A percentile compares a stretch with the other conserved stretches of the same genome.
Conservation (phyloP, 1,284 basidiomycete genomes). For the Rhodotorula sp. region DNA sequence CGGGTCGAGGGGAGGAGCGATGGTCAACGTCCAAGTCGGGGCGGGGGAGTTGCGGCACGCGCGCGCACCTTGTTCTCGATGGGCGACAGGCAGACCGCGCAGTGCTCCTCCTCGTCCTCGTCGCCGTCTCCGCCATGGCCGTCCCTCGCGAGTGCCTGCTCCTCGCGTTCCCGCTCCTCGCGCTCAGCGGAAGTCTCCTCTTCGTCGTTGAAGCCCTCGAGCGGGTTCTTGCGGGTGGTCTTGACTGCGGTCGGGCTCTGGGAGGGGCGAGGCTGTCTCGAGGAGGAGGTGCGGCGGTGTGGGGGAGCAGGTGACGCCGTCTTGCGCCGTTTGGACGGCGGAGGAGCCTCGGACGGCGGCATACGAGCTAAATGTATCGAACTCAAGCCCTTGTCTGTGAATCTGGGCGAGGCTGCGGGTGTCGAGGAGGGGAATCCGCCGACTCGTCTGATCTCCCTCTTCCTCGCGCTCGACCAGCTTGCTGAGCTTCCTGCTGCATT, state of each 20-base stretch:
- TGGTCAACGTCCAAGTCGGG: not conserved
- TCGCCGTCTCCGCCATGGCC: constrained; percentile 2
- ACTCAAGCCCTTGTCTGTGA: too few species aligned
- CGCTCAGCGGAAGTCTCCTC: not conserved
- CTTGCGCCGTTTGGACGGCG: constrained; percentile 8
- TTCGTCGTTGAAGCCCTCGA: constrained; percentile 27
- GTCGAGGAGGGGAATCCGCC: not conserved
- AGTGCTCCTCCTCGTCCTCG: constrained; percentile 40
- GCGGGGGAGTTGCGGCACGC: not conserved
- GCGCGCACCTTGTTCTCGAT: constrained; percentile 44
- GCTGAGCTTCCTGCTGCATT: not conserved
- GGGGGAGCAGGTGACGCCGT: not conserved
- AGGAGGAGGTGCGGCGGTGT: not conserved
- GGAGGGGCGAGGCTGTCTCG: not conserved
- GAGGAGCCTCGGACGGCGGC: not conserved
- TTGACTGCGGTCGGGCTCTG: not conserved
- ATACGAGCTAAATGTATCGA: not conserved
- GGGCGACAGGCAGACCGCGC: constrained; percentile 48
- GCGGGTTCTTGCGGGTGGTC: not conserved
- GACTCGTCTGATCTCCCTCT: too few species aligned
- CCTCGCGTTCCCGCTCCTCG: not conserved
- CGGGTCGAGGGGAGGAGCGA: not conserved
- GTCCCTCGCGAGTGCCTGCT: too few species aligned
- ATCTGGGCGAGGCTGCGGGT: too few species aligned
- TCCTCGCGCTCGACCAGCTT: not conserved